phyloP scores from a whole-genome alignment of 1,284 basidiomycete genomes.

The Ganoderma lingzhi region DNA sequence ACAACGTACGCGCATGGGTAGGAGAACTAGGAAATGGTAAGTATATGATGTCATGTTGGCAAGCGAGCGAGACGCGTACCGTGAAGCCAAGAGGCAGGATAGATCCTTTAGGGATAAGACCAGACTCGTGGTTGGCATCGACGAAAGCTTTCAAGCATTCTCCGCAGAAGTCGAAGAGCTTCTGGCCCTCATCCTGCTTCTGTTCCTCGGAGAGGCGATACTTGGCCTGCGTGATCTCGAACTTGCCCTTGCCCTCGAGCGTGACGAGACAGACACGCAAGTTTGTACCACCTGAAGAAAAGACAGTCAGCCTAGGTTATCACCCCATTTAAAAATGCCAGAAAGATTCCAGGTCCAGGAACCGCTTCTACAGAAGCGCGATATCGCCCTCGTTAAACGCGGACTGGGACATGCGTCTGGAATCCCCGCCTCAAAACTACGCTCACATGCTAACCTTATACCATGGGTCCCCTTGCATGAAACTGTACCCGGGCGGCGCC shows the following conservation, averaged over 20 bases:
- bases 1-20: conserved; percentile 86
- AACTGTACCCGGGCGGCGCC: no score
- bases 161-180: conserved; percentile 97
- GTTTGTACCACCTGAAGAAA: conserved; percentile 86
- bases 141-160: conserved; percentile 94
- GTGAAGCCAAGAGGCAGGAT: conserved; percentile 93
- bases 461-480: no score
- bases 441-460: no score
- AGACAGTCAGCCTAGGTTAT: neutral
- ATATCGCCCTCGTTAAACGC: no score
- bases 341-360: no score
- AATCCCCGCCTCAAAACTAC: no score
- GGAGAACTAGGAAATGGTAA: conserved; percentile 70
- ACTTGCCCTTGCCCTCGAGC: conserved; percentile 91
- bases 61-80: conserved; percentile 54
- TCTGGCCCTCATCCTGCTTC: conserved; percentile 96
- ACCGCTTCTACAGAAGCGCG: no score
- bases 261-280: conserved; percentile 97
- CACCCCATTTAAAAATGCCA: no score
- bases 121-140: conserved; percentile 74
- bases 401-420: no score
- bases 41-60: neutral
- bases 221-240: conserved; percentile 98
- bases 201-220: conserved; percentile 98
- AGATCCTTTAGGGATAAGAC: conserved; percentile 72